Evolutionary conservation across 345 rosid species (phyloP), one percentile per base, ranked within the genome.

Genomic region (Iberis pinnata): DNA sequence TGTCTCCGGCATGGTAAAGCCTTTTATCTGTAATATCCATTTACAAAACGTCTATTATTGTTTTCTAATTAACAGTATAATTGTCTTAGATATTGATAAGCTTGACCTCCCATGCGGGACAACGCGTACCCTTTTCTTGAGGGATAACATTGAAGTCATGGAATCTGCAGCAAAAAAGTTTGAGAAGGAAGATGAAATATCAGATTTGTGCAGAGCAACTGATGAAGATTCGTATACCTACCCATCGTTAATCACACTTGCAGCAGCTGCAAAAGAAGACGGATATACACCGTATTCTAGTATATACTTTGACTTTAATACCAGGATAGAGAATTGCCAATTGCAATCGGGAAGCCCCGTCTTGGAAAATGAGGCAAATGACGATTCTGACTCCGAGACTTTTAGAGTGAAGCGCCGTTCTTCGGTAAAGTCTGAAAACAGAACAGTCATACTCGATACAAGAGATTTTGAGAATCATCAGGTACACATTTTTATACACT

Each of bases 321-420:
- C n/a, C n/a, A n/a, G n/a, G n/a, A n/a, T n/a, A n/a, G n/a, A n/a
- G n/a, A 24, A 31, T 9, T n/a, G 36, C 33, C 60, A 45, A 12
- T 52, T 53, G 14, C 62, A 60, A 49, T 49, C 55, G 31, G 49
- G 43, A 41, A 62, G 63, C 16, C 57, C 59, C 14, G 50, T 40
- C 22, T 18, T 33, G 48, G 31, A 37, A 33, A 80, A 80, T 52
- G 77, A 78, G 37, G 73, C 71, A 40, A 73, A 81, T 70, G 99
- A 93, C 50, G 94, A 80, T 70, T 88, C 97, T 53, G 99, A 88
- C 53, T 74, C 78, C 0, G 95, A 78, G 73, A 63, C 77, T 65
- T 88, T 93, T 66, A 73, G 95, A 72, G 99, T 93, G 49, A 93
- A 88, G 70, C 92, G 99, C 1, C 87, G 92, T n/a, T 74, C 94